Evolutionary conservation across 1,284 basidiomycete species (phyloP), one percentile per base, ranked within the genome.

Genomic region (Phellopilus nigrolimitatus): DNA sequence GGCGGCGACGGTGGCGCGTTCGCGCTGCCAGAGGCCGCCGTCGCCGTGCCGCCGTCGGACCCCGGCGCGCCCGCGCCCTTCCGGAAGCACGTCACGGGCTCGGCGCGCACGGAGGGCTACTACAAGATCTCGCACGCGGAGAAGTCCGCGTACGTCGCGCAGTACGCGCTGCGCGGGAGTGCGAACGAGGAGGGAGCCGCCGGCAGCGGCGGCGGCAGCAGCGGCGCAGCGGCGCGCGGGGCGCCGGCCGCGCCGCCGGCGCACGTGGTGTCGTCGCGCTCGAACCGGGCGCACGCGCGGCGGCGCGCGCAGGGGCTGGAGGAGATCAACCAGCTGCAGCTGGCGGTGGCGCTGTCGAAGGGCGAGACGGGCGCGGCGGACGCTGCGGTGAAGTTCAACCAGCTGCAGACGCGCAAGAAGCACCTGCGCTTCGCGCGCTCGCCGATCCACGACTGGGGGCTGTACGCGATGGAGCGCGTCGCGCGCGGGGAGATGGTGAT

Each of bases 401-500:
- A 99, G 72, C 79, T 99, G 33, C 90, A 97, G 66, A 94, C 93
- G 34, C 78, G 97, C 56, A 99, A 99, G 80, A 99, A 99, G 73
- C 93, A 97, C 64, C 79, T 99, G 48, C 86, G 91, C 31, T 99
- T 99, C 64, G 89, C 94, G 7, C 80, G 94, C 48, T 95, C 91
- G 24, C 93, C 95, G 3, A 99, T 99, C 59, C 95, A 99, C 67
- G 95, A 97, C 61, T 99, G 95, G 89, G 95, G 97, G 3, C 66
- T 99, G 62, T 97, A 95, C 65, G 92, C 94, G 27, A 88, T 95
- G 84, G 93, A 97, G 73, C 82, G 84, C 62, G 98, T 99, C 61
- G 83, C 90, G 12, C 75, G 82, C 17, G 93, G 94, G 4, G 97
- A 99, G 69, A 98, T 99, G 93, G 95, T 99, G 38, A 98, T 99